Conservation (phyloP, 805 yeast genomes). For the Brettanomyces anomalus region DNA sequence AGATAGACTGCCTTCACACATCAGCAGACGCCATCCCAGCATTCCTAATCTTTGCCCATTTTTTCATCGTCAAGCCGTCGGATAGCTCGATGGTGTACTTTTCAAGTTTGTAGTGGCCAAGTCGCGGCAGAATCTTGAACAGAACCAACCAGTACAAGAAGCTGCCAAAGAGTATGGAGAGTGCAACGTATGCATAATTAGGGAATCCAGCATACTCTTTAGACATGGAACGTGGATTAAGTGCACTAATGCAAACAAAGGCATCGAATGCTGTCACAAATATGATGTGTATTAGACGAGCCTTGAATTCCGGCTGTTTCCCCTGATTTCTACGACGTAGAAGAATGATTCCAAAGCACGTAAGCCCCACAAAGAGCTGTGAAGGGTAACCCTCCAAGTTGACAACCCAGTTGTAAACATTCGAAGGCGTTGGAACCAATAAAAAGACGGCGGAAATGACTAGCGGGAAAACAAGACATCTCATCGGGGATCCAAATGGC, state of each 20-base stretch:
- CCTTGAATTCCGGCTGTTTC: slow-evolving; percentile 39
- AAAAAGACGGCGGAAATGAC: slow-evolving; percentile 32
- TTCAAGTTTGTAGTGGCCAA: slow-evolving; percentile 27
- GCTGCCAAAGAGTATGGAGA: slow-evolving; percentile 34
- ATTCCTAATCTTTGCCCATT: slow-evolving; percentile 36
- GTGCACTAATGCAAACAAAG: slow-evolving; percentile 44
- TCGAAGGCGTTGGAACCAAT: slow-evolving; percentile 36
- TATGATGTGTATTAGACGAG: slow-evolving; percentile 38
- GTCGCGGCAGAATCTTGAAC: slow-evolving; percentile 41
- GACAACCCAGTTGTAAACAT: slow-evolving; percentile 42
- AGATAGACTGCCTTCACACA: no score
- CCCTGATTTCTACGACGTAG: slow-evolving; percentile 42
- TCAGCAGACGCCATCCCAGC: no score
- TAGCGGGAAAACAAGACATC: slow-evolving; percentile 30
- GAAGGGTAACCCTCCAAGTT: slow-evolving; percentile 44
- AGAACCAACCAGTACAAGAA: slow-evolving; percentile 46
- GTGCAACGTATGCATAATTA: slow-evolving; percentile 39
- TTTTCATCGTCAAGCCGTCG: slow-evolving; percentile 51
- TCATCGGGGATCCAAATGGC: slow-evolving; percentile 44
- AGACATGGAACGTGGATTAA: slow-evolving; percentile 29
- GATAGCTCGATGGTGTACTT: slow-evolving; percentile 32
- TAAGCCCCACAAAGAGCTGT: slow-evolving; percentile 40
- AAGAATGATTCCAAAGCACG: slow-evolving; percentile 50
- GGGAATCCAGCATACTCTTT: slow-evolving; percentile 32
- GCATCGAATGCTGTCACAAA: slow-evolving; percentile 36